Base-by-base conservation (phyloP, 805 yeast species). In the Jamesozyma rosinii region DNA sequence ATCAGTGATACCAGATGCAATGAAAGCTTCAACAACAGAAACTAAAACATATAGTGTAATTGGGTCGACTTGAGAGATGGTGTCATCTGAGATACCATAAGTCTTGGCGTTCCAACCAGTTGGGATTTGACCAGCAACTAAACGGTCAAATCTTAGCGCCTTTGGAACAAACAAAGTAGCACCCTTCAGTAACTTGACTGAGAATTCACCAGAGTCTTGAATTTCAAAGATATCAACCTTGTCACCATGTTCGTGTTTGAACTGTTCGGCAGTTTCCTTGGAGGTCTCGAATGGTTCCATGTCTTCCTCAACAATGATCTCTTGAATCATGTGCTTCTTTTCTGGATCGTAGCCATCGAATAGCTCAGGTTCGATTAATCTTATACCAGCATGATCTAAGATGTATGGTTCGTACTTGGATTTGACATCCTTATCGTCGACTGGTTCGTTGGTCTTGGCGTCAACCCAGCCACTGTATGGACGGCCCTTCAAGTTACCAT, bases 381-480 rank as follows among this genome's bases (percentile, higher is more conserved):
- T 84, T 58, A 92, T 87, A 80, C 99, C 99, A 54, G 95, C 68
- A 70, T 92, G 98, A 32, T 81, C 89, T 61, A 92, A 72, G 57
- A 92, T 87, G 57, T 81, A 75, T 54, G 79, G 75, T 71, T 92
- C 99, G 61, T 92, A 92, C 70, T 86, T 88, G 62, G 78, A 62
- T 78, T 92, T 92, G 65, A 92, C 79, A 56, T 89, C 96, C 66
- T 79, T 82, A 66, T 92, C 99, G 51, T 87, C 97, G 46, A 92
- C 95, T 32, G 96, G 97, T 59, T 77, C 80, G 54, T 76, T 80
- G 48, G 96, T 79, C 76, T 90, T 89, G 51, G 95, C 80, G 64
- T 92, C 99, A 55, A 90, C 85, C 98, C 98, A 92, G 57, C 97
- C 97, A 38, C 92, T 74, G 72, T 89, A 89, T 58, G 88, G 90